Conservation (phyloP, 2,329 filamentous ascomycete species). For the Aspergillus sp. region DNA sequence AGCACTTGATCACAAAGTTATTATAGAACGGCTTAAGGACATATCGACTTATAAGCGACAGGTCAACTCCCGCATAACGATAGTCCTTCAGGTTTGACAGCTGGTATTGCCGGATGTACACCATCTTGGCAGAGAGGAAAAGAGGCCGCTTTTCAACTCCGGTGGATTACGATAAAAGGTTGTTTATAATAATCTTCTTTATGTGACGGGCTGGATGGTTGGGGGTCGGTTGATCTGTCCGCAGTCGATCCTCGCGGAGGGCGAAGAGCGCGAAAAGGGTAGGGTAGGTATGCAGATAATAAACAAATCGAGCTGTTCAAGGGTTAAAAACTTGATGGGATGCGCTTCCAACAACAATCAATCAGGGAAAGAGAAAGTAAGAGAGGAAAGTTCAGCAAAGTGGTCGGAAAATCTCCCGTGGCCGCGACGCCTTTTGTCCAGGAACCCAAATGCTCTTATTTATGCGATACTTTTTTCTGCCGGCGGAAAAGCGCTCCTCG, state of each 20-base stretch:
- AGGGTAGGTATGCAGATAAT: background rate
- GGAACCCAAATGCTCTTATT: slow-evolving; percentile 3
- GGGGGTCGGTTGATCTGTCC: background rate
- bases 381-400: background rate
- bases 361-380: background rate
- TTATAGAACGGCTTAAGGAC: slow-evolving; percentile 97
- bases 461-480: slow-evolving; percentile 24
- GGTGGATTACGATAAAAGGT: background rate
- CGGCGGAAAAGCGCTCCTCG: slow-evolving; percentile 20
- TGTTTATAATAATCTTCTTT: background rate
- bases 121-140: slow-evolving; percentile 59
- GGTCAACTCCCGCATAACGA: slow-evolving; percentile 92
- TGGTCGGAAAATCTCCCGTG: background rate
- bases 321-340: background rate
- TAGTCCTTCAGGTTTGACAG: slow-evolving; percentile 88
- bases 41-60: slow-evolving; percentile 85
- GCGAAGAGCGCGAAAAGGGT: background rate
- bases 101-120: slow-evolving; percentile 90
- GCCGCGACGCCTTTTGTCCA: background rate
- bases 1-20: slow-evolving; percentile 88
- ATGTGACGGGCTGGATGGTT: slow-evolving; percentile 1
- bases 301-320: background rate
- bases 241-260: slow-evolving; percentile 3
- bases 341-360: background rate
- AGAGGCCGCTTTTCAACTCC: background rate